Conservation (phyloP, 495 filamentous ascomycete species). For the Xylaria sp. region DNA sequence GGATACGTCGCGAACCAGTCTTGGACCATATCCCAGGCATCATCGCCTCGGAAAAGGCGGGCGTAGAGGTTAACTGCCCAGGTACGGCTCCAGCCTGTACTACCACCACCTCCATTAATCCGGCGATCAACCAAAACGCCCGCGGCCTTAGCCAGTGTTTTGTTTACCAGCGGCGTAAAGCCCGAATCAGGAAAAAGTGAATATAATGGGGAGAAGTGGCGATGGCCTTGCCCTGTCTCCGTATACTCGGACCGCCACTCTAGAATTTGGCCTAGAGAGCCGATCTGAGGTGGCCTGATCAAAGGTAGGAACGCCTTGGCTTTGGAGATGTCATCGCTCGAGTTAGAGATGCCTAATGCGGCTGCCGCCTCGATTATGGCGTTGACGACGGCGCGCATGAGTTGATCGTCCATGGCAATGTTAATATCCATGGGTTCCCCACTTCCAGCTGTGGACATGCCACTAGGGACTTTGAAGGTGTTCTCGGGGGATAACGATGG, state of each 20-base stretch:
- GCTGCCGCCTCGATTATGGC: neutral
- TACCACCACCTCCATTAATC: constrained; percentile 41
- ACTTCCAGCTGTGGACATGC: neutral
- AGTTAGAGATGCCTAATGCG: neutral
- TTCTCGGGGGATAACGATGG: constrained; percentile 18
- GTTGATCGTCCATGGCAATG: neutral
- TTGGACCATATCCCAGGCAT: constrained; percentile 46
- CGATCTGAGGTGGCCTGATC: constrained; percentile 1
- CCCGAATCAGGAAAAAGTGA: constrained; percentile 41
- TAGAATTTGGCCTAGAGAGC: constrained; percentile 45
- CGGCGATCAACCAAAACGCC: constrained; percentile 36
- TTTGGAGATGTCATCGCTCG: neutral
- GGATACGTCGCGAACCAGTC: constrained; percentile 49
- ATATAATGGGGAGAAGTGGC: constrained; percentile 51
- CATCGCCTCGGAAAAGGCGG: constrained; percentile 50
- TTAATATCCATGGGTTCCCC: neutral
- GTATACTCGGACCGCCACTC: constrained; percentile 51
- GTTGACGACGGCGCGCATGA: neutral
- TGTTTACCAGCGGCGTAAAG: constrained; percentile 28
- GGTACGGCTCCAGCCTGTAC: constrained; percentile 40
- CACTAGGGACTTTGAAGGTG: constrained; percentile 7
- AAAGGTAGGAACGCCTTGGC: constrained; percentile 16
- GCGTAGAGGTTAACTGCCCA: constrained; percentile 44
- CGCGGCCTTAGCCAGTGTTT: constrained; percentile 39
- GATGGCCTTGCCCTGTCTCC: constrained; percentile 51